Base-by-base conservation (phyloP, 441 rosid species). In the Erodium trifolium region DNA sequence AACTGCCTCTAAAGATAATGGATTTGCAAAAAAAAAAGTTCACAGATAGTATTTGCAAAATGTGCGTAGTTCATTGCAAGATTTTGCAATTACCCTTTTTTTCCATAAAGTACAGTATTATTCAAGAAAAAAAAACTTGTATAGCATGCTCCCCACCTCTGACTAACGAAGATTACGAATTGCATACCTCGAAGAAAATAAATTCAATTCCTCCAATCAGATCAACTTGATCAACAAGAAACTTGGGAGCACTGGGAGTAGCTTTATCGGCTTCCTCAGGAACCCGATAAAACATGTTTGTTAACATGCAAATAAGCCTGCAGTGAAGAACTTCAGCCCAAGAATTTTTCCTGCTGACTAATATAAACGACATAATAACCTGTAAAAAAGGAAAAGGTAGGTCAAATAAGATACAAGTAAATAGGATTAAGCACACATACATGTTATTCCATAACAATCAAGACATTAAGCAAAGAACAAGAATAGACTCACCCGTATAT, bases 311-410 rank as follows among this genome's bases (percentile, higher is more conserved):
- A 75, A 87, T 76, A 75, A 95, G 97, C 86, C 87, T 92, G 85
- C 89, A 89, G 72, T 92, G 97, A 80, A 95, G 98, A 78, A 92
- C 80, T 78, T 91, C 99, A 60, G 98, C 97, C 99, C 99, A 95
- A 59, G 91, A 91, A 80, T 92, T 87, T 72, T 64, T 67, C 82
- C 96, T 84, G 88, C 99, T 87, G 66, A 75, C 78, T 81, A 78
- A 79, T 71, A 95, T 72, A 67, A 95, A 84, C 68, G 87, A 84
- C 84, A 83, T 95, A 65, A 95, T 78, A 70, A 92, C 99, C 99
- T 95, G 86, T 37, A 68, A 75, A 76, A 65, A 73, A 35, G 68
- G 67, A 62, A 62, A 65, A 71, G 34, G 67, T 64, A 4, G n/a
- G 70, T 63, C 57, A 66, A 70, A 51, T 53, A 59, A 59, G 34